A percentile compares a stretch with the other conserved stretches of the same genome.
Conservation (phyloP, 495 filamentous ascomycete species). For the Collariella sp. region DNA sequence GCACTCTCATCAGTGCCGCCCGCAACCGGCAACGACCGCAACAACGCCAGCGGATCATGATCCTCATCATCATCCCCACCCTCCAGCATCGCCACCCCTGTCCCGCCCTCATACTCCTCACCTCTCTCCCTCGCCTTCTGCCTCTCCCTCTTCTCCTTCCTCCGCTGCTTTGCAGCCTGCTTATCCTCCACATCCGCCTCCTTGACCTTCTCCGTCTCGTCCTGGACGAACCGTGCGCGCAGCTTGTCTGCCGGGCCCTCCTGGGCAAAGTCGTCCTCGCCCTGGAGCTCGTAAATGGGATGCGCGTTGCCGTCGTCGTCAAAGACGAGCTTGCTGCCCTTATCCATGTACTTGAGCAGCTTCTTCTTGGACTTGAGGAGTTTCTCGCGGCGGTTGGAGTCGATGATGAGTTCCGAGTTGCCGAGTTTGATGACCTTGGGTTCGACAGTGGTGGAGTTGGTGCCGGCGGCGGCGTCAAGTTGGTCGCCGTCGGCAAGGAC, state of each 20-base stretch:
- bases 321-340: constrained; percentile 74
- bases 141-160: constrained; percentile 79
- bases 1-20: constrained; percentile 20
- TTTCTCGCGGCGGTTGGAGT: constrained; percentile 89
- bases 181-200: constrained; percentile 77
- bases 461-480: constrained; percentile 28
- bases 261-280: constrained; percentile 67
- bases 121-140: constrained; percentile 64
- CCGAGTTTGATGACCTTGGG: constrained; percentile 46
- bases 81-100: constrained; percentile 21
- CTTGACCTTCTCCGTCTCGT: constrained; percentile 61
- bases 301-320: constrained; percentile 86
- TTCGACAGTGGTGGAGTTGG: constrained; percentile 27
- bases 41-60: constrained; percentile 43
- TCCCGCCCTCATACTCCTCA: constrained; percentile 39
- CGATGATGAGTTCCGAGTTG: constrained; percentile 62
- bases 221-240: constrained; percentile 63
- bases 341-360: constrained; percentile 75
- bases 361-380: constrained; percentile 91
- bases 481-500: constrained; percentile 51
- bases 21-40: constrained; percentile 43
- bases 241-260: constrained; percentile 67
- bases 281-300: constrained; percentile 76
- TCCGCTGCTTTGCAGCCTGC: constrained; percentile 66
- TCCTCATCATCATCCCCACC: constrained; percentile 23